Evolutionary conservation across 225 moss, liverwort and hornwort species (phyloP), one percentile per base, ranked within the genome.

Genomic region (Pseudisothecium myosuroides): DNA sequence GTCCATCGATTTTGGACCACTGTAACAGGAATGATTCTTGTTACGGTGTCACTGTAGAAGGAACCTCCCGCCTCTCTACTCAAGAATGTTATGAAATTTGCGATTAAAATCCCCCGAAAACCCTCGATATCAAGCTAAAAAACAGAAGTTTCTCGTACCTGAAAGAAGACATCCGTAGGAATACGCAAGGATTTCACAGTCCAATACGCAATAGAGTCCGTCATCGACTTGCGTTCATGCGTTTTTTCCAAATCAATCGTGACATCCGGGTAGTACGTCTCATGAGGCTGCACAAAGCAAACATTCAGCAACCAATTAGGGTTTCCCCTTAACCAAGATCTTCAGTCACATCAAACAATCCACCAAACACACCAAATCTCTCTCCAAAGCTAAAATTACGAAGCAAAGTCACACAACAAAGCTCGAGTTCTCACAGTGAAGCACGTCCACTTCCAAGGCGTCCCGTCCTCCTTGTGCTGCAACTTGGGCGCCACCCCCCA

Each of bases 381-480:
- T 83, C 65, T 26, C 49, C 19, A 36, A 64, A 19, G 47, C 49
- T 20, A 36, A 34, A 60, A 50, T 65, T 26, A 17, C 65, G 63
- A 23, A 63, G 63, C 24, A 45, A 34, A 27, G 16, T 27, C 12
- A 37, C 52, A 66, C 61, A 41, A 22, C 34, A 45, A 62, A 62
- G 31, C 22, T 66, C 50, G 11, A 45, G 14, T 32, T n/a, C 90
- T 93, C 85, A 96, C 95, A 74, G 90, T 87, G 89, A 99, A 99
- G 92, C 95, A 96, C 45, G 96, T 90, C 98, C 98, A 97, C 24
- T 93, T 96, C 98, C 98, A 99, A 32, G 92, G 90, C 15, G 95
- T 91, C n/a, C 98, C 98, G 87, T 99, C 98, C 45, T 97, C 98
- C 89, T 94, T 92, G 61, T 63, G 27, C 26, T 92, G 83, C 39